These are phyloP conservation scores for Rhododendron henanense DNA, from an alignment of 148 eudicot species.

Conservation along the genomic window DNA sequence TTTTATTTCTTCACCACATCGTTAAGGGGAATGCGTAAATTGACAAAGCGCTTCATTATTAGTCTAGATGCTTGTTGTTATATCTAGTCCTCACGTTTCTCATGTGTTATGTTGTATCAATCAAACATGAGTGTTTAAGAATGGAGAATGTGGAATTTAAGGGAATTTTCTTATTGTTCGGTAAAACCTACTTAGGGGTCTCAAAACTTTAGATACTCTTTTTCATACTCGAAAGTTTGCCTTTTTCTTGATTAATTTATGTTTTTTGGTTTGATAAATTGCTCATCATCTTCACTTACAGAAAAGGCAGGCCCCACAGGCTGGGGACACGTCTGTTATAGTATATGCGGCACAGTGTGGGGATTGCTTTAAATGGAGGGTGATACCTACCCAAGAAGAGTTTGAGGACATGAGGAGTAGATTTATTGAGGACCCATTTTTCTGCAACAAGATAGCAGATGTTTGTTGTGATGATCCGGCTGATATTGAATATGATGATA, in stretches of 20 bases:
- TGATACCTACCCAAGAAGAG: conserved; percentile 47
- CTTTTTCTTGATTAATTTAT: background rate
- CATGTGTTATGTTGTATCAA: background rate
- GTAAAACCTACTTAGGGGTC: background rate
- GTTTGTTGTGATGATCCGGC: conserved; percentile 51
- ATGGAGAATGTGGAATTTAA: background rate
- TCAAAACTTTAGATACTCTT: background rate
- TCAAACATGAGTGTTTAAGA: background rate
- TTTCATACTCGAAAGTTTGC: background rate
- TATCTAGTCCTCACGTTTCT: background rate
- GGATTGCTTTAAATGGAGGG: conserved; percentile 74
- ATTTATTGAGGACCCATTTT: conserved; percentile 45
- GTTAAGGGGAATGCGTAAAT: background rate
- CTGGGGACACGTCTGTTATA: background rate
- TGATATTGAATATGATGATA: conserved; percentile 53
- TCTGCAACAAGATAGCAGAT: conserved; percentile 39
- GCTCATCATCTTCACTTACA: background rate
- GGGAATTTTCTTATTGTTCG: background rate
- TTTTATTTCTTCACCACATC: background rate
- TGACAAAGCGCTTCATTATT: background rate
- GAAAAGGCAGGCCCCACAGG: background rate
- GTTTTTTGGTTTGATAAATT: background rate
- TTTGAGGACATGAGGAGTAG: conserved; percentile 60
- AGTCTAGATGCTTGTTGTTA: background rate
- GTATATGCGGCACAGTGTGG: conserved; percentile 59